Evolutionary conservation across 1,284 basidiomycete species (phyloP), one percentile per base, ranked within the genome.

Genomic region (Boletus subluridellus): DNA sequence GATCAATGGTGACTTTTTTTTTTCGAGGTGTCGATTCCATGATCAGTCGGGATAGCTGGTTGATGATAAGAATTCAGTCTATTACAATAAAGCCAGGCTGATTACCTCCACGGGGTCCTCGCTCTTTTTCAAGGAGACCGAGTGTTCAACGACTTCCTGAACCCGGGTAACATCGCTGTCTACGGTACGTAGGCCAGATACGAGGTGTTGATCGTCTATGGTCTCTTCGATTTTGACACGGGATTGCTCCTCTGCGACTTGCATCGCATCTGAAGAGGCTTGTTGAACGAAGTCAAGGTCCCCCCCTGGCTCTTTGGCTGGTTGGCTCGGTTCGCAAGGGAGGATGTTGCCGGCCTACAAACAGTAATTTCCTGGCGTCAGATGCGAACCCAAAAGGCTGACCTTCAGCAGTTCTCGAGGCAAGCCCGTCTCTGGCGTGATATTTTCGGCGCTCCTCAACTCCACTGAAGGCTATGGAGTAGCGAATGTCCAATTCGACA

Each of bases 1-100:
- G 70, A 63, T 75, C 70, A 48, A 72, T 66, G 5, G 59, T 64
- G 9, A 60, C 26, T 14, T 30, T 46, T 47, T 63, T 41, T 17
- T 42, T 58, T 47, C 35, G 49, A 38, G 57, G 59, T n/a, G 58
- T 66, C 28, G 58, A 59, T 35, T 60, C 52, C 48, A 42, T 10
- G 8, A 50, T 38, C 15, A 47, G 53, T 41, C 30, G 28, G 46
- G 34, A 60, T 42, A 47, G 35, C 66, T 75, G 30, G 39, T 49
- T 49, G 38, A 46, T 30, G n/a, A 37, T 61, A 15, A 55, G 38
- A 50, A 48, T 45, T 15, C 21, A 37, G 30, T 44, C 21, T 46
- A 17, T 34, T 44, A 14, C 24, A 39, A 21, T n/a, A 17, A 55
- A 26, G 35, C 12, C 24, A 21, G 30, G 17, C 32, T 15, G 49